phyloP scores from a whole-genome alignment of 768 basidiomycete genomes.

The Podaxis mareebaensis region DNA sequence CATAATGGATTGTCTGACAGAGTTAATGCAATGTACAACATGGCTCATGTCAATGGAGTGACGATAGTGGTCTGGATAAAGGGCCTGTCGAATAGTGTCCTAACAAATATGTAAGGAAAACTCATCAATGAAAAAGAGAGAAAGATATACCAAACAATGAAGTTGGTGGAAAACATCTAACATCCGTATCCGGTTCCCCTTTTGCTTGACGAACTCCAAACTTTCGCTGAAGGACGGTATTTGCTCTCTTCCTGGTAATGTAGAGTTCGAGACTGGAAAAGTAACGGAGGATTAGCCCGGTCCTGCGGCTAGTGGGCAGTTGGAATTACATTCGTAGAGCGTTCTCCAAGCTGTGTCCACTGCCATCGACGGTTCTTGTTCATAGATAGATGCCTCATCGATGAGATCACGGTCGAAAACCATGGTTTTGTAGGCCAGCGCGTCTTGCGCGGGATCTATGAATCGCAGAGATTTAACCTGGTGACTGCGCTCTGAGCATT shows the following conservation, averaged over 20 bases:
- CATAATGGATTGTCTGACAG: slow-evolving; percentile 12
- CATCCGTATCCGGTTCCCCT: slow-evolving; percentile 1
- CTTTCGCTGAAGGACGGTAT: slow-evolving; percentile 3
- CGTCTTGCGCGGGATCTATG: neutral
- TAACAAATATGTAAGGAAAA: neutral
- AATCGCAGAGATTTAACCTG: neutral
- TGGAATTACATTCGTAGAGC: slow-evolving; percentile 6
- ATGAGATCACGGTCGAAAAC: neutral
- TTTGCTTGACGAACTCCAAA: neutral
- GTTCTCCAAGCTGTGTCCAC: slow-evolving; percentile 9
- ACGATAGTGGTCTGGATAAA: slow-evolving; percentile 3
- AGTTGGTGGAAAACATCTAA: slow-evolving; percentile 13
- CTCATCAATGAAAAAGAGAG: neutral
- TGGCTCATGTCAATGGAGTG: neutral
- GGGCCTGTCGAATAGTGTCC: slow-evolving; percentile 5
- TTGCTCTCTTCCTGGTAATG: neutral
- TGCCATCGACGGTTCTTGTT: neutral
- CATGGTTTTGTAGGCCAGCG: neutral
- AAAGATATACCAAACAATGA: slow-evolving; percentile 4
- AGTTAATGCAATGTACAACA: slow-evolving; percentile 8
- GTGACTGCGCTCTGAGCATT: neutral
- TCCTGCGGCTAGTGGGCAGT: neutral
- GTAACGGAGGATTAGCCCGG: neutral
- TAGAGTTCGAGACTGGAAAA: slow-evolving; percentile 4
- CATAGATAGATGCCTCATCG: neutral